These are phyloP conservation scores for Candida yuanshanica DNA, from an alignment of 805 yeast species.

Conservation along the genomic window DNA sequence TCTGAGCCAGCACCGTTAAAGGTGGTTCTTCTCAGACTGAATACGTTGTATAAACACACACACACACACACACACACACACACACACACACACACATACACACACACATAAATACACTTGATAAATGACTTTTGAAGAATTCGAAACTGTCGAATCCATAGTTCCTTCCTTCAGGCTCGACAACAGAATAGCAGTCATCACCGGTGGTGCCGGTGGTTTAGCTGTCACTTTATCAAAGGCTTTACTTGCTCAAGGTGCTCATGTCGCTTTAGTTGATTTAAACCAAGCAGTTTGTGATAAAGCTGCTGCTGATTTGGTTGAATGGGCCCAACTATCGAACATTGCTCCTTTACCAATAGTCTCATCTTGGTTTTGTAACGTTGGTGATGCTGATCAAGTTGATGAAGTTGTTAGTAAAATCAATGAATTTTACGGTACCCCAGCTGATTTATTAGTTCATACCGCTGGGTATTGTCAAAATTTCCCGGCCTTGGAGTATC, in stretches of 20 bases:
- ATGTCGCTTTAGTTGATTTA: slow-evolving; percentile 67
- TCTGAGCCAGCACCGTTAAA: too few relatives aligned
- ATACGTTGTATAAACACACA: too few relatives aligned
- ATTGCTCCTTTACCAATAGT: slow-evolving; percentile 31
- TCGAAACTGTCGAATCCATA: slow-evolving; percentile 18
- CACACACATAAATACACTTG: neutral
- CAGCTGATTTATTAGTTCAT: slow-evolving; percentile 63
- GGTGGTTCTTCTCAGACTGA: too few relatives aligned
- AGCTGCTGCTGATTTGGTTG: slow-evolving; percentile 44
- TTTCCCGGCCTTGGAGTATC: slow-evolving; percentile 72
- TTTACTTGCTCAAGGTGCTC: slow-evolving; percentile 70
- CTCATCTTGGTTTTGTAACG: slow-evolving; percentile 69
- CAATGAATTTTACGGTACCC: slow-evolving; percentile 50
- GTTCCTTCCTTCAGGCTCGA: slow-evolving; percentile 63
- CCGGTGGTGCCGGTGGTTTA: slow-evolving; percentile 82
- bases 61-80: neutral
- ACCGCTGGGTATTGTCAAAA: slow-evolving; percentile 86
- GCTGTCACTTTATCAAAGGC: slow-evolving; percentile 62
- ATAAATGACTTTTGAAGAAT: slow-evolving; percentile 13
- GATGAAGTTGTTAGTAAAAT: slow-evolving; percentile 48
- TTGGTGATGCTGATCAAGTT: slow-evolving; percentile 57
- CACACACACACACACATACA: neutral
- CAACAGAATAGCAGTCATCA: slow-evolving; percentile 64
- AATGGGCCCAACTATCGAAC: slow-evolving; percentile 40
- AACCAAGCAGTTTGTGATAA: slow-evolving; percentile 52